These are phyloP conservation scores for Penicillium olsonii DNA, from an alignment of 2,329 filamentous ascomycete genomes.

Conservation along the genomic window DNA sequence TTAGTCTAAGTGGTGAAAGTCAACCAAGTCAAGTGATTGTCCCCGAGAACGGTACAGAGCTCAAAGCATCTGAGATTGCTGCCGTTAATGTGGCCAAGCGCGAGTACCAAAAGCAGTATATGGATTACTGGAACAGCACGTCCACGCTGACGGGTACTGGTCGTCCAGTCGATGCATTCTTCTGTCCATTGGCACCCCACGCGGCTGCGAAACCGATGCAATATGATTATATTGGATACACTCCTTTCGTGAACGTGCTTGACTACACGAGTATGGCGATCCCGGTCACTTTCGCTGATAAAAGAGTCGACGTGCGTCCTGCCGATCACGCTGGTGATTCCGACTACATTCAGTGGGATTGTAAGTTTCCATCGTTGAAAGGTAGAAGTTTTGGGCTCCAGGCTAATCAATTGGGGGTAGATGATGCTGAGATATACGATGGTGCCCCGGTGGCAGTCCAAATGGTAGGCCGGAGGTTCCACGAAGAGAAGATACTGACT, in stretches of 20 bases:
- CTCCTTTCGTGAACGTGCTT: slow-evolving; percentile 53
- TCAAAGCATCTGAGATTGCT: slow-evolving; percentile 46
- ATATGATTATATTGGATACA: slow-evolving; percentile 52
- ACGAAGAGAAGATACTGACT: slow-evolving; percentile 54
- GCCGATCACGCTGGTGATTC: slow-evolving; percentile 41
- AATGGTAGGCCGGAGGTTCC: slow-evolving; percentile 50
- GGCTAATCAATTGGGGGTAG: slow-evolving; percentile 26
- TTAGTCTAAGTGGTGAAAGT: slow-evolving; percentile 59
- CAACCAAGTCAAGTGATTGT: slow-evolving; percentile 47
- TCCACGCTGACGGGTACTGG: slow-evolving; percentile 51
- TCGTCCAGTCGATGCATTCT: slow-evolving; percentile 55
- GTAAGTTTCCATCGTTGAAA: slow-evolving; percentile 39
- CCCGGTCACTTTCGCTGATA: slow-evolving; percentile 58
- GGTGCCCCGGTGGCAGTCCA: slow-evolving; percentile 52
- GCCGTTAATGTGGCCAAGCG: slow-evolving; percentile 56
- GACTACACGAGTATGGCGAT: slow-evolving; percentile 59
- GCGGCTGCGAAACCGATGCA: slow-evolving; percentile 43
- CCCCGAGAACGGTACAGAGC: slow-evolving; percentile 34
- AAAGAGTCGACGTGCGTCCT: slow-evolving; percentile 48
- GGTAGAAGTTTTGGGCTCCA: background rate
- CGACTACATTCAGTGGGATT: slow-evolving; percentile 52
- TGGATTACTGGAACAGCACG: slow-evolving; percentile 66
- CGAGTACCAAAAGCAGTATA: slow-evolving; percentile 59
- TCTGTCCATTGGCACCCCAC: slow-evolving; percentile 45
- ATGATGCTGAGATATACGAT: slow-evolving; percentile 52